These are phyloP conservation scores for Nakazawaea wickerhamii DNA, from an alignment of 805 yeast genomes.

Conservation along the genomic window DNA sequence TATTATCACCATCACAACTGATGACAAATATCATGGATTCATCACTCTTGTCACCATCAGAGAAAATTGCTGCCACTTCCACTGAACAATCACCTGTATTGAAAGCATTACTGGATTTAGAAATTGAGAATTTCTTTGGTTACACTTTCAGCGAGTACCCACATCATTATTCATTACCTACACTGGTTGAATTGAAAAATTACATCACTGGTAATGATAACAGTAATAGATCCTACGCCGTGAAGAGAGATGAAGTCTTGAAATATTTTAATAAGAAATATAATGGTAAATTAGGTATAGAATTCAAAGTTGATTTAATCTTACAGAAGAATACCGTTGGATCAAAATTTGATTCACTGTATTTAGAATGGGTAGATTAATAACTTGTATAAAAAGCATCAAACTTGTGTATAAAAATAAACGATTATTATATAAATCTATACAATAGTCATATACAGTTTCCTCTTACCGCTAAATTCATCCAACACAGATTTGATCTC, in stretches of 20 bases:
- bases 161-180: slow-evolving; percentile 74
- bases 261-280: slow-evolving; percentile 52
- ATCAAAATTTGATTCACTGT: slow-evolving; percentile 34
- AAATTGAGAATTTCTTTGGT: slow-evolving; percentile 34
- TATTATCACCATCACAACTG: slow-evolving; percentile 28
- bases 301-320: slow-evolving; percentile 51
- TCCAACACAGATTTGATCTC: slow-evolving; percentile 78
- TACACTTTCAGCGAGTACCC: slow-evolving; percentile 43
- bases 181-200: slow-evolving; percentile 54
- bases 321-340: slow-evolving; percentile 53
- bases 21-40: slow-evolving; percentile 18
- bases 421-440: slow-evolving; percentile 23
- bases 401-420: neutral
- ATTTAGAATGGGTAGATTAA: slow-evolving; percentile 42
- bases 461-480: slow-evolving; percentile 86
- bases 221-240: slow-evolving; percentile 58
- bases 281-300: slow-evolving; percentile 55
- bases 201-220: slow-evolving; percentile 70
- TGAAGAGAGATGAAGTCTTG: slow-evolving; percentile 61
- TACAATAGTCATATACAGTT: slow-evolving; percentile 67
- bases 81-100: slow-evolving; percentile 1
- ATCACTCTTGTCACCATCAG: slow-evolving; percentile 11
- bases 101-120: slow-evolving; percentile 25
- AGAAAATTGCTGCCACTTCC: slow-evolving; percentile 1
- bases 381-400: neutral